Evolutionary conservation across 2,329 filamentous ascomycete genomes (phyloP), one percentile per base, ranked within the genome.

Genomic region (Orbilia ellipsospora): DNA sequence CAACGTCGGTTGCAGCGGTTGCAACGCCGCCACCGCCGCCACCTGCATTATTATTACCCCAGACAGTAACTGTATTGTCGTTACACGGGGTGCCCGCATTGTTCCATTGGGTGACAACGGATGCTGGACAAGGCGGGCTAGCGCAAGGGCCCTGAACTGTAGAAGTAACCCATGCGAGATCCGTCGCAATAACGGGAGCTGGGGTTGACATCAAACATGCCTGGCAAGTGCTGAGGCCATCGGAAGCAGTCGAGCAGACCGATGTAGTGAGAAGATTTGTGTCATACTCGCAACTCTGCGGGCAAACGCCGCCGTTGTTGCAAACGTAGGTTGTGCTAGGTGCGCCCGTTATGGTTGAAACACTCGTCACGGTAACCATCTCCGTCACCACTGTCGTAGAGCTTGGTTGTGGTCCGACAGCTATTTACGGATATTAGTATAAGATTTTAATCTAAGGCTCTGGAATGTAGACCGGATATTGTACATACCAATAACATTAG

Each of bases 321-420:
- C 69, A 73, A 20, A 73, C 56, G 15, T 66, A 66, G 23, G 61
- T 66, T 12, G 69, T 73, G 31, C 66, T 48, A 42, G 69, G 69
- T 20, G 31, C 61, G 23, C 69, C 69, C 18, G 61, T 73, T 26
- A 73, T 73, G 4, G 56, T 66, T 5, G 69, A 65, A 28, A 66
- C 62, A n/a, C 48, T 66, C 2, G 69, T 73, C n/a, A 73, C 36
- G 15, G 69, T 73, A 7, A 60, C 64, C 54, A 62, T 28, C 4
- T 45, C 51, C 1, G 69, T 66, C 26, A 69, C 48, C 5, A 61
- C 56, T 20, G 28, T 26, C 2, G 69, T 73, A 10, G 68, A 54
- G 15, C 31, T 40, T 40, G 69, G 61, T 40, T 13, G 8, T 10
- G 69, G 55, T 10, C 2, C 23, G 36, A 57, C 51, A 12, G 44